phyloP scores from a whole-genome alignment of 148 eudicot species.

The Amaranthus hypochondriacus region DNA sequence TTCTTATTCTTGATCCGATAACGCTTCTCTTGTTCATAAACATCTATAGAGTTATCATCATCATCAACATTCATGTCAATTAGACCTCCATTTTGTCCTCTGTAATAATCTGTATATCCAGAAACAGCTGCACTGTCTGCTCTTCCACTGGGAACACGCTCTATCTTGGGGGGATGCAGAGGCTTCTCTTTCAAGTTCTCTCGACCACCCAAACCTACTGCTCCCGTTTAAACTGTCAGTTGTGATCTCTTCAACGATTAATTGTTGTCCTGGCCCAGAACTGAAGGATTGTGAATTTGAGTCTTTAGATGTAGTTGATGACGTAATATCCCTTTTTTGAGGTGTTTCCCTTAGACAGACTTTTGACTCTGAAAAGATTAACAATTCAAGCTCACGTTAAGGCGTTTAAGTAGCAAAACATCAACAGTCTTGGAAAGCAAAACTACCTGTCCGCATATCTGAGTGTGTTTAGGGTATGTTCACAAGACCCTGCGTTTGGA shows the following conservation, averaged over 20 bases:
- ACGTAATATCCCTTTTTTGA: slow-evolving; percentile 45
- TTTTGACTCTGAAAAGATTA: slow-evolving; percentile 54
- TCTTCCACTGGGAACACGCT: slow-evolving; percentile 48
- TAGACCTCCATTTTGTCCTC: slow-evolving; percentile 30
- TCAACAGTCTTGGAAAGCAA: background rate
- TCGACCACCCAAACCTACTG: slow-evolving; percentile 53
- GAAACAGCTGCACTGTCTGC: slow-evolving; percentile 27
- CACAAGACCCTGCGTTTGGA: slow-evolving; percentile 77
- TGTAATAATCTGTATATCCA: slow-evolving; percentile 26
- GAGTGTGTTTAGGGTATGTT: slow-evolving; percentile 78
- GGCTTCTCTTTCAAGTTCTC: slow-evolving; percentile 40
- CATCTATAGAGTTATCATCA: slow-evolving; percentile 34
- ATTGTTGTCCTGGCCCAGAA: slow-evolving; percentile 23
- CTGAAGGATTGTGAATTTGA: slow-evolving; percentile 34
- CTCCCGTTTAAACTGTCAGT: slow-evolving; percentile 31
- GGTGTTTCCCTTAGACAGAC: slow-evolving; percentile 68
- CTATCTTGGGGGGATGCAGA: slow-evolving; percentile 37
- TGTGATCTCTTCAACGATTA: slow-evolving; percentile 36
- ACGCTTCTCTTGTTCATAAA: slow-evolving; percentile 37
- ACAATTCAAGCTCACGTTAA: background rate
- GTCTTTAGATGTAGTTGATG: slow-evolving; percentile 40
- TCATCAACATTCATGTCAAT: slow-evolving; percentile 36
- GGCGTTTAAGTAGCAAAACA: background rate
- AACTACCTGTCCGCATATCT: slow-evolving; percentile 83
- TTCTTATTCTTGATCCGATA: slow-evolving; percentile 30